Evolutionary conservation across 768 basidiomycete species (phyloP), one percentile per base, ranked within the genome.

Genomic region (Pulveroboletus ravenelii): DNA sequence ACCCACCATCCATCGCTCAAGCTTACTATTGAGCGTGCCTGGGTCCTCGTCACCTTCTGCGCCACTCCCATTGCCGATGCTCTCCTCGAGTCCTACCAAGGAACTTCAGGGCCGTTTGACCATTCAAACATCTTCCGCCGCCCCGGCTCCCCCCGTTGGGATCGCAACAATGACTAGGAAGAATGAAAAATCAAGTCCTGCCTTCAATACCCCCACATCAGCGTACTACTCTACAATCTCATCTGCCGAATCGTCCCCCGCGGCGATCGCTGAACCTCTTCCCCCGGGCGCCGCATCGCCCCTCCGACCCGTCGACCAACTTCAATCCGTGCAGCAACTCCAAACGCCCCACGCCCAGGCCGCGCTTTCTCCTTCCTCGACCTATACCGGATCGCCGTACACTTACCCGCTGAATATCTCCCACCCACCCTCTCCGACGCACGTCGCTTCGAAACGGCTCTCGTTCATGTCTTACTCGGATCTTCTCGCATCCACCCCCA

Each of bases 401-500:
- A 37, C 30, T 10, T 52, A 53, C 20, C 59, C 61, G 31, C 50
- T 62, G 49, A 61, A 57, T 30, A 45, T 64, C 40, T 63, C 64
- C 36, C 65, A 62, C 31, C 72, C 74, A 9, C 73, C 79, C 17
- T 79, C 79, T 10, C 77, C 82, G 6, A 72, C 75, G 1, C 72
- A 76, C 46, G 56, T 10, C 2, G 56, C 66, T 75, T 72, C 73
- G 27, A 90, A 92, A 59, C 84, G 89, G 2, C 79, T 92, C 10
- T 93, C 90, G 0, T 95, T 93, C 75, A 79, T 94, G 70, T 88
- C 90, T 4, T 93, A 93, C 67, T 79, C 85, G 25, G 92, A 94
- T 66, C 77, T 94, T 3, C 80, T 94, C 37, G 73, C 85, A 0
- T 87, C 85, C 0, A 82, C 89, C 0, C 93, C 93, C 0, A 74